Percentiles rank a stretch among this genome's conserved stretches.
These are phyloP conservation scores for Misopates orontium DNA, from an alignment of 257 asterid genomes.

Conservation along the genomic window DNA sequence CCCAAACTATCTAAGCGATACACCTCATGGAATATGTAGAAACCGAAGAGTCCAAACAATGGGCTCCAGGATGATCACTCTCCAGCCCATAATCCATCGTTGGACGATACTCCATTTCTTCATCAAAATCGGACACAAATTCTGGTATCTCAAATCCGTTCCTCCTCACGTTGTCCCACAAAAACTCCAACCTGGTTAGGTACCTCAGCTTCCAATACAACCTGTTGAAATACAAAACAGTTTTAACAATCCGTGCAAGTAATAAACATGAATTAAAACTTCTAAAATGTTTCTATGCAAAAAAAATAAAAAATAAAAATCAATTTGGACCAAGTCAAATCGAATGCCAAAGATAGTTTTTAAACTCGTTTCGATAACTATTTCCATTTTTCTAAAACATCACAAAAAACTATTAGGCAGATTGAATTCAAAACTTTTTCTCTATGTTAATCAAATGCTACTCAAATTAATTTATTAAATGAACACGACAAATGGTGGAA, in stretches of 20 bases:
- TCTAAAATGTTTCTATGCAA: too few relatives aligned
- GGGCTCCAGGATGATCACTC: constrained; percentile 71
- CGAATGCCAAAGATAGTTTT: too few relatives aligned
- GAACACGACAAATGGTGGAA: too few relatives aligned
- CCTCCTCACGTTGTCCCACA: constrained; percentile 65
- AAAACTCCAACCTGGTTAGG: constrained; percentile 58
- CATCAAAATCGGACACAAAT: constrained; percentile 71
- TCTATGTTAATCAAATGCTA: too few relatives aligned
- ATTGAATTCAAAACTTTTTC: too few relatives aligned
- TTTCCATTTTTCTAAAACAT: too few relatives aligned
- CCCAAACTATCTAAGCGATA: constrained; percentile 50
- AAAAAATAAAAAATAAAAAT: too few relatives aligned
- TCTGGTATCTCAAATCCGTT: constrained; percentile 71
- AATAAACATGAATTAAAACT: too few relatives aligned
- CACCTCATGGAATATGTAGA: constrained; percentile 76
- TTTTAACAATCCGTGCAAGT: not conserved
- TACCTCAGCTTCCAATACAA: constrained; percentile 62
- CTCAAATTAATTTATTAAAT: too few relatives aligned
- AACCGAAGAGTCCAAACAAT: constrained; percentile 41
- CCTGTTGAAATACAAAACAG: constrained; percentile 28
- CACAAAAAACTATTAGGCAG: too few relatives aligned
- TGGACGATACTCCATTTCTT: constrained; percentile 54
- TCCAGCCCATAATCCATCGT: constrained; percentile 67
- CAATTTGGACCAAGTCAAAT: too few relatives aligned
- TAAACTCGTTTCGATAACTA: too few relatives aligned